Evolutionary conservation across 306 rosid species (phyloP), one percentile per base, ranked within the genome.

Genomic region (Ammopiptanthus mongolicus): DNA sequence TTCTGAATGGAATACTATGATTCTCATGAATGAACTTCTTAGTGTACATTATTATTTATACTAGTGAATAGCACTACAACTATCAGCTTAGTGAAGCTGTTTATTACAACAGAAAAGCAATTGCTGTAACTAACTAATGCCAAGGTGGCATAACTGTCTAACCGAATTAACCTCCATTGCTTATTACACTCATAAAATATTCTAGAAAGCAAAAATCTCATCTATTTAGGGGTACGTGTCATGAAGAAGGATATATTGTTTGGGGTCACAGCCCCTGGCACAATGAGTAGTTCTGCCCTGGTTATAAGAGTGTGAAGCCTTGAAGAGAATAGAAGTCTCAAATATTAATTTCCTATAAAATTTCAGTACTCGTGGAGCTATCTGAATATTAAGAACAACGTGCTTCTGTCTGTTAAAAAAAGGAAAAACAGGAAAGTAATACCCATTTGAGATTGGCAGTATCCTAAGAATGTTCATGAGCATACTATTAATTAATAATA

Each of bases 391-490:
- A 75, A 23, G 73, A 19, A 7, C 65, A 70, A 62, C 41, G 73
- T 78, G 78, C 67, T 71, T 71, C 19, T 71, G 83, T 72, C 74
- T 64, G 68, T n/a, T 71, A 1, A 19, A 11, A 79, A 39, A 39
- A 12, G 78, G 74, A 63, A 55, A 78, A 71, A 53, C 61, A 53
- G 51, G 50, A 63, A 79, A 71, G n/a, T 13, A 63, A 39, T 41
- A 52, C 31, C 12, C 36, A 62, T 23, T 71, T 52, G 37, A 12
- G 8, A 70, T 71, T 71, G 39, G 19, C 44, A 25, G 10, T 25
- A n/a, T 18, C 51, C 19, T 48, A 4, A 17, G 51, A 61, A 17
- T 50, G 47, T 60, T 10, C 52, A 51, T 70, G 1, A 17, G 53
- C 74, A 73, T 19, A 14, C 46, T 48, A 55, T 41, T 39, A 51